Evolutionary conservation across 2,329 filamentous ascomycete genomes (phyloP).

Genomic region (Parascedosporium putredinis): DNA sequence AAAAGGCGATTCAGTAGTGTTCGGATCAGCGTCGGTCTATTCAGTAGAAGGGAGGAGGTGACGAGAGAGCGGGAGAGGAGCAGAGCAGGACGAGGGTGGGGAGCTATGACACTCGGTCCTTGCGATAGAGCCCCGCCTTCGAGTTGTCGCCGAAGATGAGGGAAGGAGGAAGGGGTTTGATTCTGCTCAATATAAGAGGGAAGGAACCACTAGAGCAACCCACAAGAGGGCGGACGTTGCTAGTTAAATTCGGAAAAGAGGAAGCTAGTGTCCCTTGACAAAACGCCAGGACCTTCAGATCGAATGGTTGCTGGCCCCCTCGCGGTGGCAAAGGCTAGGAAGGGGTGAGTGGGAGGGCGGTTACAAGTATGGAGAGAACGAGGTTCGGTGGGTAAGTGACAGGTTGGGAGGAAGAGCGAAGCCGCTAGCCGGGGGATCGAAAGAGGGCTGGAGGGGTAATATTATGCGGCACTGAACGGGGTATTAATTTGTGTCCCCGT

Average conservation of each 20-base stretch:
- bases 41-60: too few relatives aligned
- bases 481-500: constrained; percentile 2
- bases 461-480: constrained; percentile 2
- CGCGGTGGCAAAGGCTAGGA: neutral
- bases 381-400: neutral
- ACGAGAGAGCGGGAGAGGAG: neutral
- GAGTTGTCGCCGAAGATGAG: neutral
- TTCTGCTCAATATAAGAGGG: neutral
- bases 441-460: constrained; percentile 2
- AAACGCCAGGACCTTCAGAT: neutral
- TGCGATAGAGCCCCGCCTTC: neutral
- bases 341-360: neutral
- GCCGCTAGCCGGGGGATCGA: neutral
- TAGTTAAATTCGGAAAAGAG: constrained; percentile 1
- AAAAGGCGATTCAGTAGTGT: neutral
- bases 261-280: neutral
- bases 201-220: neutral
- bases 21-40: neutral
- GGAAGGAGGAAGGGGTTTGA: neutral
- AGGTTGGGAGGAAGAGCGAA: neutral
- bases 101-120: neutral
- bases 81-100: neutral
- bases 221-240: neutral
- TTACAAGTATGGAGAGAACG: neutral
- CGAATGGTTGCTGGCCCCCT: neutral